phyloP scores from a whole-genome alignment of 31 red algal genomes.

The Bonnemaisonia californica region DNA sequence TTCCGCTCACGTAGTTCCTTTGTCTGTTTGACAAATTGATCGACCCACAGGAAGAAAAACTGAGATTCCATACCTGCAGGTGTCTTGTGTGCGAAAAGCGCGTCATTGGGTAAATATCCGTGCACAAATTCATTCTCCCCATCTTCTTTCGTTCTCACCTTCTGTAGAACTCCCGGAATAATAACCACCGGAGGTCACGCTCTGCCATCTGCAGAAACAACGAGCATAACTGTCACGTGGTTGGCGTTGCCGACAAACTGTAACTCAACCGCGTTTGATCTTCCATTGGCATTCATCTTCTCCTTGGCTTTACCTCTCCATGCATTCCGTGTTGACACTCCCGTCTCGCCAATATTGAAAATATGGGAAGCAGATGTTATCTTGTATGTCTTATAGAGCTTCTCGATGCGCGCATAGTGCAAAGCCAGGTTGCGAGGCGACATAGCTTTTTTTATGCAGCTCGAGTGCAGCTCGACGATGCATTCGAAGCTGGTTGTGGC shows the following conservation, averaged over 20 bases:
- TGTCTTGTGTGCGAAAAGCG: background rate
- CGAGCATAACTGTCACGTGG: conserved; percentile 30
- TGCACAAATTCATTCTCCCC: background rate
- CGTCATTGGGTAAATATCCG: background rate
- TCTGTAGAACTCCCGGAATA: background rate
- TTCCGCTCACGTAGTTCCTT: background rate
- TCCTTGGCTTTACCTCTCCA: conserved; percentile 5
- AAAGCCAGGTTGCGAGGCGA: conserved; percentile 2
- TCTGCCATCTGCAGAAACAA: conserved; percentile 26
- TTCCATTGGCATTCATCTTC: background rate
- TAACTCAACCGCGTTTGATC: conserved; percentile 2
- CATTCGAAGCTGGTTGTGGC: too few species aligned
- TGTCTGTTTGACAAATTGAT: conserved; percentile 34
- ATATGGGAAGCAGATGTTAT: conserved; percentile 9
- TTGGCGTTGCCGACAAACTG: conserved; percentile 5
- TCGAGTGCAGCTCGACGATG: too few species aligned
- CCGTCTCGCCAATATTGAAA: conserved; percentile 28
- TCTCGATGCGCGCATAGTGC: background rate
- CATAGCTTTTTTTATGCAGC: too few species aligned
- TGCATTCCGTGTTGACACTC: conserved; percentile 12
- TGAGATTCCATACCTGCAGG: conserved; percentile 9
- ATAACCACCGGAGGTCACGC: conserved; percentile 6
- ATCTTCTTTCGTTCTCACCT: background rate
- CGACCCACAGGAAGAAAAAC: conserved; percentile 20
- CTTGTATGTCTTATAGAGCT: conserved; percentile 9